Evolutionary conservation across 1,139 yeast genomes (phyloP), one percentile per base, ranked within the genome.

Genomic region (Schizosaccharomyces versatilis): DNA sequence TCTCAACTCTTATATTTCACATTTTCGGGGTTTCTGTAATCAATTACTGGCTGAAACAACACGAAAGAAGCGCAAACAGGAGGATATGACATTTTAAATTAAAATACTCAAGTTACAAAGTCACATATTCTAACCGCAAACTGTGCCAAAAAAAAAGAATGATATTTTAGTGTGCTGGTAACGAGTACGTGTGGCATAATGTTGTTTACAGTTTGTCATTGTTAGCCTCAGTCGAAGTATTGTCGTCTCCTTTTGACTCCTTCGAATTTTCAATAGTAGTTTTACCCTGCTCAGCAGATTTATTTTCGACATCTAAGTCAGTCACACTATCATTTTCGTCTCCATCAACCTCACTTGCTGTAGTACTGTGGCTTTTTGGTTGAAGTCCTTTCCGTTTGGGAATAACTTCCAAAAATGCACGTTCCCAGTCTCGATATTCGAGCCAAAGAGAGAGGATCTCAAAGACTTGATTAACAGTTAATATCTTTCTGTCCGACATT

Each of bases 381-480:
- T 14, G 10, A 36, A 36, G 42, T 40, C 52, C 32, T 36, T 88
- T 90, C 61, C 98, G 73, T 47, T 77, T 78, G 1, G 98, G 98
- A 54, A 90, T 72, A 1, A 84, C 90, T 38, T 75, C 73, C 65
- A 85, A 88, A 65, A 90, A 88, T 0, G 97, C 94, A 55, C 66
- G 69, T 60, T 78, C 83, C 98, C 98, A 90, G 66, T 84, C 84
- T 59, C 73, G 73, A 42, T 70, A 69, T 63, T 85, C 94, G 59
- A 80, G 74, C 84, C 93, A 88, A 65, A 80, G 78, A 56, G 90
- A 73, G 68, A 86, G 72, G 59, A 90, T 70, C 66, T 90, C 95
- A 60, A 84, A 82, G 15, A 90, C 98, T 65, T 90, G 98, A 47
- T 94, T 83, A 0, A 97, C 86, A 1, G 98, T 94, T 59, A 90